Percentiles rank a stretch among this genome's conserved stretches.
phyloP scores from a whole-genome alignment of 768 basidiomycete species.

The Antrodiella citrinella region DNA sequence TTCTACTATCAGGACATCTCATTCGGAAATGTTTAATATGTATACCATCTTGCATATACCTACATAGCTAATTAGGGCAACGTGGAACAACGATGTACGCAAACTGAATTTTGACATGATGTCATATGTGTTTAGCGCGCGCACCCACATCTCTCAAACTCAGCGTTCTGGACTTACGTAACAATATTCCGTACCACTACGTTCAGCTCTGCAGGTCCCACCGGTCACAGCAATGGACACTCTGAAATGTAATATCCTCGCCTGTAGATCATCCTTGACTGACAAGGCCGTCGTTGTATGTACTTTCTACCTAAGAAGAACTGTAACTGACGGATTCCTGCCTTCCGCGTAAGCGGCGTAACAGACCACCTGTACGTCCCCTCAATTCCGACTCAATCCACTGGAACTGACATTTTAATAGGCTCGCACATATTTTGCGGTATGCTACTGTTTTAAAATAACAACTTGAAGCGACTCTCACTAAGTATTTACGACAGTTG shows the following conservation, averaged over 20 bases:
- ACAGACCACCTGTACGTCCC: conserved; percentile 48
- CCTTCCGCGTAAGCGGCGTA: no score
- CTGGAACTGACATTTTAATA: conserved; percentile 20
- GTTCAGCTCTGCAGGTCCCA: background rate
- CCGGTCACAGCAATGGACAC: conserved; percentile 51
- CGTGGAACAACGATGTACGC: no score
- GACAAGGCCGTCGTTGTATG: conserved; percentile 85
- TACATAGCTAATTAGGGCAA: background rate
- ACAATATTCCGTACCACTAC: no score
- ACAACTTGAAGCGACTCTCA: background rate
- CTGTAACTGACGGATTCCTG: no score
- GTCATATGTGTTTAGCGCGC: no score
- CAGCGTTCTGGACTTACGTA: no score
- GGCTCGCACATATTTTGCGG: conserved; percentile 87
- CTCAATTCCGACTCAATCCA: background rate
- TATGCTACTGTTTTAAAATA: conserved; percentile 22
- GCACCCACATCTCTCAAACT: no score
- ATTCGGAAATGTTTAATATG: conserved; percentile 1
- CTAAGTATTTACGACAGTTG: conserved; percentile 36
- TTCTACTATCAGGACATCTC: background rate
- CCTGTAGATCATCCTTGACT: conserved; percentile 54
- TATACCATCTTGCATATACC: background rate
- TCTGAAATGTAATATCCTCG: conserved; percentile 72
- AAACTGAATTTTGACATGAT: no score
- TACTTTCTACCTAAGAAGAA: no score